Evolutionary conservation across 176 grass and related monocot genomes (phyloP), one percentile per base, ranked within the genome.

Genomic region (Musa troglodytarum): DNA sequence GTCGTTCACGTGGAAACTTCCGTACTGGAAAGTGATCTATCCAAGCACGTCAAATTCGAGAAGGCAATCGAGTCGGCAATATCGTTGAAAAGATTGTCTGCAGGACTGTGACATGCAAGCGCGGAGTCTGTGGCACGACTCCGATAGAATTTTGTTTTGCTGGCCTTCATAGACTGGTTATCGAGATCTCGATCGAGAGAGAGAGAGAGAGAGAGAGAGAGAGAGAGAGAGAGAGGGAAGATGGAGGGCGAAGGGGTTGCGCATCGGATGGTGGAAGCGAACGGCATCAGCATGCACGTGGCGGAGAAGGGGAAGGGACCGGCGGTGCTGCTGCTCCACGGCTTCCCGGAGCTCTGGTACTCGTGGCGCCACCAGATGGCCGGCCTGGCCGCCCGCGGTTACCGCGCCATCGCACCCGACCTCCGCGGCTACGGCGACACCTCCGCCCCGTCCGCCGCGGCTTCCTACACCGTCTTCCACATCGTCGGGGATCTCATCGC

Each of bases 271-370:
- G 73, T 90, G 24, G 87, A 88, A 63, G 85, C 72, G 65, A 90
- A 90, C 75, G 87, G 87, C 43, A 94, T 94, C 66, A 68, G 82
- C 53, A 86, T 94, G 80, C 91, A 94, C 75, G 83, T 94, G 9
- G 85, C 91, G 0, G 91, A 94, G 76, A 82, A 20, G 19, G 79
- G 55, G 4, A 49, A 63, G 59, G 77, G 73, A 0, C 78, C 78
- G 24, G 81, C 78, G 23, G 82, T 96, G 84, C 79, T 96, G 10
- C 77, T 96, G 73, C 49, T 96, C 64, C 92, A 96, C 75, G 88
- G 92, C 64, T 96, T 96, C 80, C 88, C 92, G 26, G 92, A 96
- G 74, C 82, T 96, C 11, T 96, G 92, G 88, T 89, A 88, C 86
- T 89, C 92, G 28, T 96, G 92, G 92, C 83, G 92, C 65, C 82